phyloP scores from a whole-genome alignment of 129 eudicot species.

The Cynara cardunculus region DNA sequence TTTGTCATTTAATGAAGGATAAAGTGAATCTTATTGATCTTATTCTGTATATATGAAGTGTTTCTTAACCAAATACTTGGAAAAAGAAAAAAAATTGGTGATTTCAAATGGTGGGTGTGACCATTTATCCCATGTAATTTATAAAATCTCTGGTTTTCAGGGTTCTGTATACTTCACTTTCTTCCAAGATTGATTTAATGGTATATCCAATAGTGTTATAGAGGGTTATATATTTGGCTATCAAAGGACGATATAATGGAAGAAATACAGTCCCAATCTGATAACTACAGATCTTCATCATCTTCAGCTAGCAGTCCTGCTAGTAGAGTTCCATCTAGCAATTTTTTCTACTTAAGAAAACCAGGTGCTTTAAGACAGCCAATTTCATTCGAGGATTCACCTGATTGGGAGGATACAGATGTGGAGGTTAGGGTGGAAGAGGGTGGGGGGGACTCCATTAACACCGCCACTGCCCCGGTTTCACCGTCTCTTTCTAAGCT shows the following conservation, averaged over 20 bases:
- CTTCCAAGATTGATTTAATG: neutral
- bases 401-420: slow-evolving; percentile 92
- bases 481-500: slow-evolving; percentile 80
- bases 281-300: slow-evolving; percentile 87
- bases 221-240: neutral
- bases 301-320: slow-evolving; percentile 93
- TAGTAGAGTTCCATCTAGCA: slow-evolving; percentile 82
- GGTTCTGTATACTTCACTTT: neutral
- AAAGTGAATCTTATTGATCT: neutral
- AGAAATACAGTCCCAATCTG: slow-evolving; percentile 94
- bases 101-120: neutral
- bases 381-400: slow-evolving; percentile 93
- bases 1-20: neutral
- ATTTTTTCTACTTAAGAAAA: slow-evolving; percentile 82
- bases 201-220: neutral
- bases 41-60: neutral
- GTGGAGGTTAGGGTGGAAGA: slow-evolving; percentile 75
- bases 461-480: slow-evolving; percentile 60
- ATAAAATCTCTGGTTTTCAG: slow-evolving; percentile 3
- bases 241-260: slow-evolving; percentile 52
- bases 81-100: neutral
- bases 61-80: neutral
- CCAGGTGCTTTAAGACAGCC: slow-evolving; percentile 82
- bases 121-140: neutral
- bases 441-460: slow-evolving; percentile 60